phyloP scores from a whole-genome alignment of 495 filamentous ascomycete genomes.

The Filosporella fistucella region DNA sequence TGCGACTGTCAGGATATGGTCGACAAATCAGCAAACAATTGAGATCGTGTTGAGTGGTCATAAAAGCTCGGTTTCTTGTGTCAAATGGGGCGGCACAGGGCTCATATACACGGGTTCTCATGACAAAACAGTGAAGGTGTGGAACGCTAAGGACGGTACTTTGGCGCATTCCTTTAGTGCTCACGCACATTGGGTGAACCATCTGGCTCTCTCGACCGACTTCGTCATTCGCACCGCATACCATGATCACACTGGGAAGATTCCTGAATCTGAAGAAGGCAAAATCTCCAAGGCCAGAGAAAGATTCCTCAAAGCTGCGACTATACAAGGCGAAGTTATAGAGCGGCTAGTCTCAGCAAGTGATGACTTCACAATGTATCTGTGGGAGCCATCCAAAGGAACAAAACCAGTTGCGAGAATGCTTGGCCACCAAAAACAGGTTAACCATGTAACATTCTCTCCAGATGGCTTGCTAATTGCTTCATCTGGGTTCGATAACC shows the following conservation, averaged over 20 bases:
- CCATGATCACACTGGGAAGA: slow-evolving; percentile 74
- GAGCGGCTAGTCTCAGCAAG: slow-evolving; percentile 87
- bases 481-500: slow-evolving; percentile 86
- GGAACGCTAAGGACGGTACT: slow-evolving; percentile 75
- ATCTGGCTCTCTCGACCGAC: slow-evolving; percentile 91
- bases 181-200: slow-evolving; percentile 95
- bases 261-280: slow-evolving; percentile 63
- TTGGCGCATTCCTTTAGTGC: slow-evolving; percentile 72
- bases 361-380: slow-evolving; percentile 94
- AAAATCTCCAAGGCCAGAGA: slow-evolving; percentile 73
- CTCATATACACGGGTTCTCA: slow-evolving; percentile 86
- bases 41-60: slow-evolving; percentile 84
- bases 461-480: slow-evolving; percentile 85
- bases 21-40: slow-evolving; percentile 69
- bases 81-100: slow-evolving; percentile 90
- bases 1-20: slow-evolving; percentile 84
- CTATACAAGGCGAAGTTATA: slow-evolving; percentile 67
- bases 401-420: slow-evolving; percentile 85
- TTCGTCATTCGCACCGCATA: slow-evolving; percentile 83
- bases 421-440: slow-evolving; percentile 89
- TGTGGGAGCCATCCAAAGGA: slow-evolving; percentile 82
- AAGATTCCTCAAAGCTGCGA: slow-evolving; percentile 87
- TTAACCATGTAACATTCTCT: slow-evolving; percentile 94
- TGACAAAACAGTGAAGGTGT: slow-evolving; percentile 90
- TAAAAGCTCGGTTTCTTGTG: slow-evolving; percentile 81